Conservation (phyloP, 345 rosid species). For the Populus ilicifolia region DNA sequence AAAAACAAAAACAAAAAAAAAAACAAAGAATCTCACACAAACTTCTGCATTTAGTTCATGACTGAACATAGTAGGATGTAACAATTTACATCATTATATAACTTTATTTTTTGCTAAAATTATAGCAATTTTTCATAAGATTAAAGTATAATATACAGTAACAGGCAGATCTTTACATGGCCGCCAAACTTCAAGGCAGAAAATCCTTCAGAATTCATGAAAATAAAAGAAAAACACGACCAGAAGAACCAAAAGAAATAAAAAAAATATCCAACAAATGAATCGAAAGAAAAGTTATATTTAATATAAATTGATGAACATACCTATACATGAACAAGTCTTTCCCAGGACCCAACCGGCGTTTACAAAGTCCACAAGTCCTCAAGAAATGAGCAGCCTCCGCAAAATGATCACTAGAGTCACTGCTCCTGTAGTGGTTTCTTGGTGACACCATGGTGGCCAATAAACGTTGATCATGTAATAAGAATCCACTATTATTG, state of each 20-base stretch:
- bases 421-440: slow-evolving; percentile 12
- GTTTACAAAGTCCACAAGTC: slow-evolving; percentile 70
- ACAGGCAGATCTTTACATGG: background rate
- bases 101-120: too few species aligned
- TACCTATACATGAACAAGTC: slow-evolving; percentile 93
- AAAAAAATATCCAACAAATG: background rate
- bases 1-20: too few species aligned
- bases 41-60: background rate
- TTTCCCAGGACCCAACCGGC: slow-evolving; percentile 55
- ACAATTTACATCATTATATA: background rate
- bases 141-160: too few species aligned
- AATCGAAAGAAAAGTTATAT: background rate
- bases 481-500: background rate
- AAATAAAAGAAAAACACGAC: background rate
- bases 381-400: slow-evolving; percentile 49
- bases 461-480: slow-evolving; percentile 32
- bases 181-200: background rate
- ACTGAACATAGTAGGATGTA: background rate
- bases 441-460: slow-evolving; percentile 48
- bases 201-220: background rate
- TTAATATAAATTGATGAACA: background rate
- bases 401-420: slow-evolving; percentile 2
- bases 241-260: too few species aligned
- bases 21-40: background rate
- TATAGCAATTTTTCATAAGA: too few species aligned